phyloP scores from a whole-genome alignment of 345 rosid species.

The Turritis glabra region DNA sequence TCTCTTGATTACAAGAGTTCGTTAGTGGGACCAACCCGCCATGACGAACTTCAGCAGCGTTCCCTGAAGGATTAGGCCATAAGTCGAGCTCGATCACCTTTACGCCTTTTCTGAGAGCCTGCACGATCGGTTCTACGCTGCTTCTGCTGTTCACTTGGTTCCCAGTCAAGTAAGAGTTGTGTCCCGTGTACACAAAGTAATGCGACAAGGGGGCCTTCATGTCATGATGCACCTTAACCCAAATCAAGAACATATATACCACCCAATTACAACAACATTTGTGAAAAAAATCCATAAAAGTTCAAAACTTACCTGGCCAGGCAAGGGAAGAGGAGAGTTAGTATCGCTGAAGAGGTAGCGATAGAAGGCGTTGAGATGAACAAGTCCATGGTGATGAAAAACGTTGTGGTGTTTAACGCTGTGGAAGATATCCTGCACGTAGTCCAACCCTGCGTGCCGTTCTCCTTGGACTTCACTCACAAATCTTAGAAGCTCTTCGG shows the following conservation, averaged over 20 bases:
- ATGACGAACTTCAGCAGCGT: conserved; percentile 64
- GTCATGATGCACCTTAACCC: conserved; percentile 60
- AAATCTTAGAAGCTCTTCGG: conserved; percentile 57
- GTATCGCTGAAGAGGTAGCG: conserved; percentile 40
- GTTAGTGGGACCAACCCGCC: conserved; percentile 56
- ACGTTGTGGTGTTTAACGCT: conserved; percentile 42
- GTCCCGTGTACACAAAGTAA: conserved; percentile 82
- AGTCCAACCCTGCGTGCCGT: conserved; percentile 48
- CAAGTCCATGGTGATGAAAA: conserved; percentile 35
- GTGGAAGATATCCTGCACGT: conserved; percentile 49
- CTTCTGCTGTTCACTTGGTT: conserved; percentile 72
- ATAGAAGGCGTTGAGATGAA: conserved; percentile 54
- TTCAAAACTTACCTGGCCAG: conserved; percentile 15
- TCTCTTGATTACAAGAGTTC: neutral
- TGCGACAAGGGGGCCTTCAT: conserved; percentile 76
- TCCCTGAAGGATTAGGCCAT: conserved; percentile 64
- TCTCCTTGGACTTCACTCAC: conserved; percentile 58
- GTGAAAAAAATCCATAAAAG: neutral
- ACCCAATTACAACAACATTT: neutral
- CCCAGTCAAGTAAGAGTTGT: conserved; percentile 86
- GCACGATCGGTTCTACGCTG: conserved; percentile 60
- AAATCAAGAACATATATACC: neutral
- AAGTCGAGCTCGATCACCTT: conserved; percentile 86
- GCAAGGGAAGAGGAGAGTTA: conserved; percentile 47
- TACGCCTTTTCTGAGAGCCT: conserved; percentile 62